Conservation (phyloP, 2,329 filamentous ascomycete species). For the Chaetomiaceae sp. region DNA sequence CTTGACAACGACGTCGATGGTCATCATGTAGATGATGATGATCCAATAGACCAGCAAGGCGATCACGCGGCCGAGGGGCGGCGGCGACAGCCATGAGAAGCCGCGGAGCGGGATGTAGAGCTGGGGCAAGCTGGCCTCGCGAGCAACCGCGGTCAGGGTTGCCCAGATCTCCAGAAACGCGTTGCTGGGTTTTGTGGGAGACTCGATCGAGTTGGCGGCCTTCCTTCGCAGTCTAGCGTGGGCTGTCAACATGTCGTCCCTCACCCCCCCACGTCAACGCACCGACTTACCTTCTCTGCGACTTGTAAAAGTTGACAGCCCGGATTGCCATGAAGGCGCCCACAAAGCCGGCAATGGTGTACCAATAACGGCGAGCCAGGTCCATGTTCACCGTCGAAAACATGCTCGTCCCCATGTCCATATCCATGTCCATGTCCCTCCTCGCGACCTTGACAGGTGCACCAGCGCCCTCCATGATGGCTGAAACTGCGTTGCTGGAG, state of each 20-base stretch:
- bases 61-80: slow-evolving; percentile 52
- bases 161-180: slow-evolving; percentile 49
- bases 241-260: too few species aligned
- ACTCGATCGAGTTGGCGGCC: slow-evolving; percentile 39
- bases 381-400: slow-evolving; percentile 44
- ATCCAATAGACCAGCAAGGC: slow-evolving; percentile 54
- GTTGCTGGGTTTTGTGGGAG: slow-evolving; percentile 49
- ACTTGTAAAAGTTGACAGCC: slow-evolving; percentile 40
- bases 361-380: slow-evolving; percentile 55
- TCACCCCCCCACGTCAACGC: too few species aligned
- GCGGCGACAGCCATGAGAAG: slow-evolving; percentile 54
- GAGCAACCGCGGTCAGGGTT: slow-evolving; percentile 51
- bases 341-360: slow-evolving; percentile 48
- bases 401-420: slow-evolving; percentile 33
- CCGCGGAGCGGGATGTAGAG: slow-evolving; percentile 42
- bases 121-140: slow-evolving; percentile 54
- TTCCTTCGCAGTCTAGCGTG: slow-evolving; percentile 46
- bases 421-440: slow-evolving; percentile 15
- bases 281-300: slow-evolving; percentile 37
- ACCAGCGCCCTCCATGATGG: neutral
- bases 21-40: slow-evolving; percentile 54
- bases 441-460: too few species aligned
- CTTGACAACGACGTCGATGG: slow-evolving; percentile 41
- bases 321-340: slow-evolving; percentile 39
- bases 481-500: neutral